Percentiles rank a stretch among this genome's conserved stretches.
phyloP scores from a whole-genome alignment of 1,284 basidiomycete species.

The Fomes fomentarius region DNA sequence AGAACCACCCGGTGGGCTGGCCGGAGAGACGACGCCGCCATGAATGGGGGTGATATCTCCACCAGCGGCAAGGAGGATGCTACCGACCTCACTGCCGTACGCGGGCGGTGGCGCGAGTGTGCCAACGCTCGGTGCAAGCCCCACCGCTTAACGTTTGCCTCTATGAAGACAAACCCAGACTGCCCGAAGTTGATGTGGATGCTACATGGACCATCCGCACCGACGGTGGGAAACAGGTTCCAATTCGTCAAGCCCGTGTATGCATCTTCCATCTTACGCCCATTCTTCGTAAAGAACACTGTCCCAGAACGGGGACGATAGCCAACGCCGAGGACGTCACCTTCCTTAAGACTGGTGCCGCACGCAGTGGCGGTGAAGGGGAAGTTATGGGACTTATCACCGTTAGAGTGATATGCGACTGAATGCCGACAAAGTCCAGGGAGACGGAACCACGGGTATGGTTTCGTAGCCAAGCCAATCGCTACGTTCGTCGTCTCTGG shows the following conservation, averaged over 20 bases:
- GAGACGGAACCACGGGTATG: conserved; percentile 90
- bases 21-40: conserved; percentile 43
- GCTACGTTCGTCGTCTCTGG: conserved; percentile 83
- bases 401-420: conserved; percentile 96
- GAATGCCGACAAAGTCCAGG: conserved; percentile 90
- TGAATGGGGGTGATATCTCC: conserved; percentile 51
- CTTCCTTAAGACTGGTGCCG: conserved; percentile 87
- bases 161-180: conserved; percentile 96
- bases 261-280: conserved; percentile 93
- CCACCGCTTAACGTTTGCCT: conserved; percentile 99
- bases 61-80: conserved; percentile 90
- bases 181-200: conserved; percentile 96
- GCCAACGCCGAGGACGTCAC: conserved; percentile 92
- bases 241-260: conserved; percentile 86
- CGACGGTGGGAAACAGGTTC: conserved; percentile 95
- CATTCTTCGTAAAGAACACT: conserved; percentile 96
- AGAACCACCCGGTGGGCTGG: conserved; percentile 48
- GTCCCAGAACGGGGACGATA: conserved; percentile 94
- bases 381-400: conserved; percentile 97
- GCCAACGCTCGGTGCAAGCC: conserved; percentile 94
- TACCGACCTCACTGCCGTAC: conserved; percentile 93
- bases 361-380: conserved; percentile 91
- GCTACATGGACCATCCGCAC: conserved; percentile 92
- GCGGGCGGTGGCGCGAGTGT: conserved; percentile 95
- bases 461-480: conserved; percentile 92